Evolutionary conservation across 768 basidiomycete genomes (phyloP).

Genomic region (Royoungia palumana): DNA sequence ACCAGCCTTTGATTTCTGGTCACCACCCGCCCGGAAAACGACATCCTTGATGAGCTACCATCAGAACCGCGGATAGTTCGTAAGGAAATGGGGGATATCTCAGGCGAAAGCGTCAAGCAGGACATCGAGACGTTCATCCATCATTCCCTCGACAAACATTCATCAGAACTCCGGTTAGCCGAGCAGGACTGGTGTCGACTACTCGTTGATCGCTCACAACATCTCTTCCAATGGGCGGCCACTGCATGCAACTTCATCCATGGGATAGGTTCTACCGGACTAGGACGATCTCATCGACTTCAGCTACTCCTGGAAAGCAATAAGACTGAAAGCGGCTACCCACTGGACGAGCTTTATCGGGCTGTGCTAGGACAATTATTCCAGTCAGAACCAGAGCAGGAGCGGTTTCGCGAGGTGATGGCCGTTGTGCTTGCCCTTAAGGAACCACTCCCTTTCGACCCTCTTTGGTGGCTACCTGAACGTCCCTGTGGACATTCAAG

Average conservation of each 20-base stretch:
- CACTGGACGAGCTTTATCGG: not conserved
- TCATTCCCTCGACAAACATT: not conserved
- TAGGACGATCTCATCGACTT: too few species aligned
- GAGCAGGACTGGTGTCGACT: conserved; percentile 4
- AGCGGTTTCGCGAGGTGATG: conserved; percentile 1
- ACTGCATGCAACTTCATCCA: too few species aligned
- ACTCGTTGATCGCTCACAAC: conserved; percentile 15
- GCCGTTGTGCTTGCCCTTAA: not conserved
- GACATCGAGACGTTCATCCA: conserved; percentile 3
- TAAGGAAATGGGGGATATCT: not conserved
- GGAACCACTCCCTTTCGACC: too few species aligned
- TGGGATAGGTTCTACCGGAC: too few species aligned
- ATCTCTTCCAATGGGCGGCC: too few species aligned
- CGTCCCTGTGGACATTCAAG: too few species aligned
- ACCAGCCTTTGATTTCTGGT: conserved; percentile 12
- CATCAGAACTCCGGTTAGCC: not conserved
- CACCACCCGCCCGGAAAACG: conserved; percentile 13
- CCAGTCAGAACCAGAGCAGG: not conserved
- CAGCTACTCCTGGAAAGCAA: not conserved
- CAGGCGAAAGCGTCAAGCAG: not conserved
- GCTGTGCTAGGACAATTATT: not conserved
- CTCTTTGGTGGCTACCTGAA: too few species aligned
- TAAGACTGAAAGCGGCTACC: not conserved
- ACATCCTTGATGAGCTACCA: conserved; percentile 1
- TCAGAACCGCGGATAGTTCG: not conserved